Evolutionary conservation across 177 flowering plant genomes (phyloP).

Genomic region (Vitis hybrid): DNA sequence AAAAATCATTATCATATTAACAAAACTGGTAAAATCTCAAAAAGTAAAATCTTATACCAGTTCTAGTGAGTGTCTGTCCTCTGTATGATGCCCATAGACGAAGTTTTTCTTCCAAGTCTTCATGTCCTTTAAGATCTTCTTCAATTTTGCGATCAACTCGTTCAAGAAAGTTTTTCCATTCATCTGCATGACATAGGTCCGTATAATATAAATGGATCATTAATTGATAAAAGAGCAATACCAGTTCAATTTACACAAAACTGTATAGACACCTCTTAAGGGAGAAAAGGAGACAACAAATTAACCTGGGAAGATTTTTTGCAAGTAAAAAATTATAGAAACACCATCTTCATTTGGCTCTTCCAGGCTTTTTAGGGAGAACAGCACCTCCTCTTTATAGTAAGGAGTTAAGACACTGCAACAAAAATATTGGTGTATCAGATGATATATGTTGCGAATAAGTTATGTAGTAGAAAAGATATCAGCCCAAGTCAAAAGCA

Average conservation of each 20-base stretch:
- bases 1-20: neutral
- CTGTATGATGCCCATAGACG: constrained; percentile 94
- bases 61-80: constrained; percentile 85
- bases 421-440: constrained; percentile 5
- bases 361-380: constrained; percentile 25
- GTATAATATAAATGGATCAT: neutral
- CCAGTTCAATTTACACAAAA: neutral
- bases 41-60: constrained; percentile 44
- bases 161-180: constrained; percentile 88
- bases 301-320: constrained; percentile 55
- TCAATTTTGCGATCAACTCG: constrained; percentile 51
- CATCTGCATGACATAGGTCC: constrained; percentile 46
- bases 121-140: constrained; percentile 51
- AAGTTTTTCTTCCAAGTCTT: constrained; percentile 60
- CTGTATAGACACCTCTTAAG: neutral
- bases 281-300: neutral
- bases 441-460: neutral
- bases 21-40: neutral
- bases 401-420: constrained; percentile 50
- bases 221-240: neutral
- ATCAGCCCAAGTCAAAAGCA: too few relatives aligned
- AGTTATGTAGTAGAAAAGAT: too few relatives aligned
- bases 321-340: constrained; percentile 56
- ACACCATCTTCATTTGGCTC: constrained; percentile 61
- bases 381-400: constrained; percentile 36